Evolutionary conservation across 495 filamentous ascomycete species (phyloP), one percentile per base, ranked within the genome.

Genomic region (Monascus purpureus): DNA sequence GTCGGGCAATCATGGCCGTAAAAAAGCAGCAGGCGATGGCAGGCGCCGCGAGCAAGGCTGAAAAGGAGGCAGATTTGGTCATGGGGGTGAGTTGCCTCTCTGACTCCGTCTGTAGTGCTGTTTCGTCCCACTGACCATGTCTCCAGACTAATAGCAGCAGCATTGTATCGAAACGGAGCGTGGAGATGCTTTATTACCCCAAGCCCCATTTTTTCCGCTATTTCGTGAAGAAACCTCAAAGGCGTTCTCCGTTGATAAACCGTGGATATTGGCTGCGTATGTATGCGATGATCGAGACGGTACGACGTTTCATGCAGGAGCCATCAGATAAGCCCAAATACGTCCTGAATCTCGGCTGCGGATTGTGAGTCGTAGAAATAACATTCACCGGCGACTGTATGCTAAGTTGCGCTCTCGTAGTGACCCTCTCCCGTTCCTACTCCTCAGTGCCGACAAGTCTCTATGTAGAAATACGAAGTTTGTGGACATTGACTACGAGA

Each of bases 361-460:
- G 86, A 49, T 90, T 83, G 84, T 87, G 53, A 71, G 78, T 55
- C 41, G 41, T 72, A 56, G 41, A 34, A 19, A 18, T 25, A 28
- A 34, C 15, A 24, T 33, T 8, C 22, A 17, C 19, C 28, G 36
- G 28, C 18, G 15, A 28, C 13, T 17, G 39, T 41, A 41, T 49
- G 35, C 49, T 55, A 47, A 57, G 36, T 41, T 31, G 12, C 30
- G 42, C 27, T 40, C 28, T 40, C 35, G 37, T 52, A 93, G 86
- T 55, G 87, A 95, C 63, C 82, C 87, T 24, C 58, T 92, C n/a
- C 81, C 85, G 0, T 94, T 86, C 60, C 80, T 84, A 43, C 82
- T 79, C 35, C 68, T 90, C 32, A 62, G 67, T 5, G 64, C 72
- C 40, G 73, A 81, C 38, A 58, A 66, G 4, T 48, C 63, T 8